A percentile compares a stretch with the other conserved stretches of the same genome.
These are phyloP conservation scores for Cryptomeria japonica DNA, from an alignment of 75 land plant genomes.

Conservation along the genomic window DNA sequence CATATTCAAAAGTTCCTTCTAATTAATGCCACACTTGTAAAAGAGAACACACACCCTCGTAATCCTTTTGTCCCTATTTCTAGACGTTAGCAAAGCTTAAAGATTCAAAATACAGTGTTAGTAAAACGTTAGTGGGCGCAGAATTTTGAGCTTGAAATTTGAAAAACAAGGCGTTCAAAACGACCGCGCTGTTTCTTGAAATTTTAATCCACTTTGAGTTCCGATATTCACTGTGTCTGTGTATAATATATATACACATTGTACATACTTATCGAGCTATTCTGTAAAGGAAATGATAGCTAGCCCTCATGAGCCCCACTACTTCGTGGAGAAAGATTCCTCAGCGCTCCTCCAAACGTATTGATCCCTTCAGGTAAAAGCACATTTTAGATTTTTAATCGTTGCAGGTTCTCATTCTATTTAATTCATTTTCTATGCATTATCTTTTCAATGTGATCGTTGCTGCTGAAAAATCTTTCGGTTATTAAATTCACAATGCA, in stretches of 20 bases:
- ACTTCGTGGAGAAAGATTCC: neutral
- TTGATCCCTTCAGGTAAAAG: neutral
- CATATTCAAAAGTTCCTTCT: too few relatives aligned
- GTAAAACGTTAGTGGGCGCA: neutral
- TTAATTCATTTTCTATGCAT: neutral
- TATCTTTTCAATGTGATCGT: neutral
- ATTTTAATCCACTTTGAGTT: neutral
- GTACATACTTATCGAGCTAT: neutral
- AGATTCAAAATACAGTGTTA: neutral
- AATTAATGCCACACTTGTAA: too few relatives aligned
- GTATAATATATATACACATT: neutral
- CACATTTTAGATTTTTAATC: neutral
- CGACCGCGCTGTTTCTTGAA: neutral
- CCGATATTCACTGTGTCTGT: neutral
- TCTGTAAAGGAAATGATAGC: neutral
- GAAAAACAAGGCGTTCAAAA: neutral
- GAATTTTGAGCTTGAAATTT: neutral
- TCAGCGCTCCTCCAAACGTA: neutral
- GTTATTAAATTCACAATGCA: neutral
- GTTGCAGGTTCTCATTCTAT: neutral
- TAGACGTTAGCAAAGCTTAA: neutral
- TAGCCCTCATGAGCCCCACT: neutral
- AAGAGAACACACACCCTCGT: too few relatives aligned
- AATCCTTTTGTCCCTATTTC: neutral
- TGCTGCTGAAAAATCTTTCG: neutral